Evolutionary conservation across 2,329 filamentous ascomycete genomes (phyloP).

Genomic region (Akanthomyces muscarius): DNA sequence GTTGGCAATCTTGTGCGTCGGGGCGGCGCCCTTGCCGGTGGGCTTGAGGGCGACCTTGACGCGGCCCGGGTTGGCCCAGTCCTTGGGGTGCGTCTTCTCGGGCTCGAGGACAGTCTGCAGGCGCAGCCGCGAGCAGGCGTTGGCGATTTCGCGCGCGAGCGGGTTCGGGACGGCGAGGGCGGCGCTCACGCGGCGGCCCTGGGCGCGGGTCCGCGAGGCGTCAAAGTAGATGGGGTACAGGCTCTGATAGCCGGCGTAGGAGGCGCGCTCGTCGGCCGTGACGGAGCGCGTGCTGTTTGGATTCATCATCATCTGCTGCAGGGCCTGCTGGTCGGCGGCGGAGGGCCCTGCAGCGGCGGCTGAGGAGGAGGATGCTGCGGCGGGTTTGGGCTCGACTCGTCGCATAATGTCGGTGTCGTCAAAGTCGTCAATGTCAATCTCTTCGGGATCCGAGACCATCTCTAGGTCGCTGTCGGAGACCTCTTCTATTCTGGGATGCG

Average conservation of each 20-base stretch:
- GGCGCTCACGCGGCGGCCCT: constrained; percentile 74
- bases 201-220: constrained; percentile 63
- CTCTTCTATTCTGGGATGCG: constrained; percentile 87
- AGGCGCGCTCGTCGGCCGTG: constrained; percentile 44
- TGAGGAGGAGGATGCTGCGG: constrained; percentile 27
- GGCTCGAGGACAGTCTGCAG: constrained; percentile 80
- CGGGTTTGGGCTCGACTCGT: constrained; percentile 34
- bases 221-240: constrained; percentile 98
- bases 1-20: constrained; percentile 51
- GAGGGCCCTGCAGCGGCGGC: constrained; percentile 22
- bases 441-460: constrained; percentile 70
- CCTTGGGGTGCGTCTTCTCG: constrained; percentile 87
- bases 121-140: constrained; percentile 71
- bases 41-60: constrained; percentile 73
- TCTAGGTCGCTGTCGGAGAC: constrained; percentile 75
- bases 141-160: constrained; percentile 81
- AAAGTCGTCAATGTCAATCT: constrained; percentile 73
- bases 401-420: constrained; percentile 54
- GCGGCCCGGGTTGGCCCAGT: constrained; percentile 94
- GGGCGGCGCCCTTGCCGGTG: constrained; percentile 34
- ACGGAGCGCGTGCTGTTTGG: constrained; percentile 26
- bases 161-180: constrained; percentile 77
- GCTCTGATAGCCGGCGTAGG: constrained; percentile 76
- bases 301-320: constrained; percentile 23
- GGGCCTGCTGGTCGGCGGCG: constrained; percentile 22